Percentiles rank a stretch among this genome's conserved stretches.
phyloP scores from a whole-genome alignment of 352 stramenopile genomes.

The Phytopythium mirpurense region DNA sequence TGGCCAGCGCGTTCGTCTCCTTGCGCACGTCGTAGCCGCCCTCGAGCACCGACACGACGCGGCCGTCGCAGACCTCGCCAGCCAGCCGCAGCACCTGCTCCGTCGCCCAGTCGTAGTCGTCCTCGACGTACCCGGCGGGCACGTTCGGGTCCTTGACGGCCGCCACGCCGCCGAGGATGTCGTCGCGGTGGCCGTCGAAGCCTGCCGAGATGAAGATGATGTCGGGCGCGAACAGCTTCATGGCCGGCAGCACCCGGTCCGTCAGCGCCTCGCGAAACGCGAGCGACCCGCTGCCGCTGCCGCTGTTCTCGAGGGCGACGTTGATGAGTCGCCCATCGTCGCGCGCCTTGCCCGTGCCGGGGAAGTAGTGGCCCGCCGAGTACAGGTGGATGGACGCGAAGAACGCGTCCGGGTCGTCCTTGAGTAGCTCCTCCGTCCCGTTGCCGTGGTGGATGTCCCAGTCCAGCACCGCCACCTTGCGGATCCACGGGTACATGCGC shows the following conservation, averaged over 20 bases:
- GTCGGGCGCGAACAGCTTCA: slow-evolving; percentile 64
- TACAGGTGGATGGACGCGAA: slow-evolving; percentile 84
- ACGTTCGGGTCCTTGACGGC: slow-evolving; percentile 75
- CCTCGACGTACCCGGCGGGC: slow-evolving; percentile 74
- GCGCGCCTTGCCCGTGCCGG: slow-evolving; percentile 62
- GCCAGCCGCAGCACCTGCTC: slow-evolving; percentile 72
- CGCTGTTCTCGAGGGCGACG: slow-evolving; percentile 70
- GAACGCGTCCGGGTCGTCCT: slow-evolving; percentile 75
- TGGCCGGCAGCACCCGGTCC: slow-evolving; percentile 67
- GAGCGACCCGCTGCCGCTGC: slow-evolving; percentile 52
- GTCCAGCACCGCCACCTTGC: slow-evolving; percentile 95
- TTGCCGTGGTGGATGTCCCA: slow-evolving; percentile 99
- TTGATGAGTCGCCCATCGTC: slow-evolving; percentile 64
- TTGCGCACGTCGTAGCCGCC: slow-evolving; percentile 78
- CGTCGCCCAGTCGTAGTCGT: slow-evolving; percentile 80
- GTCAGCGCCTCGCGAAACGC: slow-evolving; percentile 60
- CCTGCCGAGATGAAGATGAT: slow-evolving; percentile 88
- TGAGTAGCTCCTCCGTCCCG: slow-evolving; percentile 93
- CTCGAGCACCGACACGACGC: slow-evolving; percentile 83
- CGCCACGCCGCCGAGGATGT: slow-evolving; percentile 73
- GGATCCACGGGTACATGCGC: slow-evolving; percentile 87
- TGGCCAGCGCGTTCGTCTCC: slow-evolving; percentile 79
- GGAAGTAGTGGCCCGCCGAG: slow-evolving; percentile 70
- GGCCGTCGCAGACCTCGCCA: slow-evolving; percentile 69
- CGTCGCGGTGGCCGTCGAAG: slow-evolving; percentile 85